phyloP scores from a whole-genome alignment of 192 early-diverging fungal species.

The Dispira parvispora region DNA sequence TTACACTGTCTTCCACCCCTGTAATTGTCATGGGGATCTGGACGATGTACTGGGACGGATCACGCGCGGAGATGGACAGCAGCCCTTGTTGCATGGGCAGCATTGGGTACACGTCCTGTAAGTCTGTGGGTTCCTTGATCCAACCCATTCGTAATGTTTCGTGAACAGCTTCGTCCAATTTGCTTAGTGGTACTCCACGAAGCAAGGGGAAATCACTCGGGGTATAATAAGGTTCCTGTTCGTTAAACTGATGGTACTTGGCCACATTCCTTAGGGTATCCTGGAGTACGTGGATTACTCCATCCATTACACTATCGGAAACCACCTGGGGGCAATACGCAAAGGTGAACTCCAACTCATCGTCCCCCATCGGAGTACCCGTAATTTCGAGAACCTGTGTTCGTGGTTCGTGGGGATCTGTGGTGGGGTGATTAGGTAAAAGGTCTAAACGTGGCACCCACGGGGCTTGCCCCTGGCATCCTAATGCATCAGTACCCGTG shows the following conservation, averaged over 20 bases:
- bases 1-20: background rate
- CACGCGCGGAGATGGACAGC: background rate
- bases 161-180: background rate
- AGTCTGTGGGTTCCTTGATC: background rate
- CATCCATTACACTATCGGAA: background rate
- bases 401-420: background rate
- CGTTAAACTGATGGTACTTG: background rate
- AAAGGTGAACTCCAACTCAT: background rate
- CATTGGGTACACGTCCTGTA: background rate
- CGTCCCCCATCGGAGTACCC: background rate
- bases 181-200: background rate
- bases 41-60: background rate
- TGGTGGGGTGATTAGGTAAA: background rate
- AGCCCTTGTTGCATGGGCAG: conserved; percentile 1
- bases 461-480: background rate
- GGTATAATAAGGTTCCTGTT: background rate
- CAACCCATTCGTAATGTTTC: background rate
- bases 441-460: background rate
- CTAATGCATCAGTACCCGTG: background rate
- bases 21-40: background rate
- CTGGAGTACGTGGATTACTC: background rate
- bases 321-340: background rate
- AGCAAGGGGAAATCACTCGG: background rate
- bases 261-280: background rate
- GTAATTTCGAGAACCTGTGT: background rate